Percentiles rank a stretch among this genome's conserved stretches.
Evolutionary conservation across 306 rosid genomes (phyloP).

Genomic region (Cucurbita argyrosperma): DNA sequence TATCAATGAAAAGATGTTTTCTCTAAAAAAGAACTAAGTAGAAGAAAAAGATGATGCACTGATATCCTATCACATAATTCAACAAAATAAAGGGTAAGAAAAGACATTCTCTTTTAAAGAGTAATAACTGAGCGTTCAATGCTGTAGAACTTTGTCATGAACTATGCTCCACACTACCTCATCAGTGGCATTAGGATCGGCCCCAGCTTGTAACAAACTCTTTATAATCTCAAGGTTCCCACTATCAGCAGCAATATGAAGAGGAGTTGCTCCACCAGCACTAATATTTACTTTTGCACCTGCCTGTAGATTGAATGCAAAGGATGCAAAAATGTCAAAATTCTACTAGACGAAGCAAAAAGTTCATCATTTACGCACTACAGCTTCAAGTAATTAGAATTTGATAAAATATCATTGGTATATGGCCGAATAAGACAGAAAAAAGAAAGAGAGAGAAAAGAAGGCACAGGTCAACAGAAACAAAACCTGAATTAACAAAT

Average conservation of each 20-base stretch:
- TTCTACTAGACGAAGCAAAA: background rate
- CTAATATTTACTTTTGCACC: constrained; percentile 71
- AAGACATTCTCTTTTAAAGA: background rate
- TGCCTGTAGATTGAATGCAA: constrained; percentile 39
- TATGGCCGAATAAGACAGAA: background rate
- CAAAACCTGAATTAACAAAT: constrained; percentile 68
- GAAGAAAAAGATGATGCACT: background rate
- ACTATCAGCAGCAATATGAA: constrained; percentile 76
- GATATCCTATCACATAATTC: background rate
- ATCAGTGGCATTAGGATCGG: constrained; percentile 61
- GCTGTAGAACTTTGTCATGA: background rate
- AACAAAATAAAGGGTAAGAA: background rate
- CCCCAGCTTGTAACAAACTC: constrained; percentile 71
- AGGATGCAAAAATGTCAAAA: background rate
- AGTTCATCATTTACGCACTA: background rate
- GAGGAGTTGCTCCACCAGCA: constrained; percentile 94
- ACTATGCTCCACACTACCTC: constrained; percentile 36
- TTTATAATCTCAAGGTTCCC: constrained; percentile 50
- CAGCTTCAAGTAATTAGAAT: background rate
- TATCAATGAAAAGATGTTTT: background rate
- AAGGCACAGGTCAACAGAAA: background rate
- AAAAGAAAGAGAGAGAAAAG: background rate
- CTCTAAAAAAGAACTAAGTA: background rate
- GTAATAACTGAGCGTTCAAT: background rate
- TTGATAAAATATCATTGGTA: background rate